These are phyloP conservation scores for Lizonia empirigonia DNA, from an alignment of 2,329 filamentous ascomycete species.

Conservation along the genomic window DNA sequence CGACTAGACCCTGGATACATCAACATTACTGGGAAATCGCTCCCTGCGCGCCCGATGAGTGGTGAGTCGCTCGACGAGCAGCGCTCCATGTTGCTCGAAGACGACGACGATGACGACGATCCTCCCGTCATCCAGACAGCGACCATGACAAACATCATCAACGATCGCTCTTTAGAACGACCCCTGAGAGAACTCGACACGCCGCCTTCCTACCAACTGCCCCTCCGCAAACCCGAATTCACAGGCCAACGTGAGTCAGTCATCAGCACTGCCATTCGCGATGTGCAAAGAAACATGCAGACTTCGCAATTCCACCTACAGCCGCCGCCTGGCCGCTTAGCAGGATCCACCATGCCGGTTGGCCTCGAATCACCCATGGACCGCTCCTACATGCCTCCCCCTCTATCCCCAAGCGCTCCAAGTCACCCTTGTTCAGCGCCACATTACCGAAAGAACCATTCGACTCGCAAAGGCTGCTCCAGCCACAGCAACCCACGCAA, in stretches of 20 bases:
- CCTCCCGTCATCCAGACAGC: no score
- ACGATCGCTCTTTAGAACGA: slow-evolving; percentile 46
- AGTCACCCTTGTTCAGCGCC: slow-evolving; percentile 50
- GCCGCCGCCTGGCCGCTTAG: slow-evolving; percentile 41
- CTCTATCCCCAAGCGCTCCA: slow-evolving; percentile 69
- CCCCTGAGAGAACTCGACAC: slow-evolving; percentile 28
- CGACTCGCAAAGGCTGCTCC: slow-evolving; percentile 26
- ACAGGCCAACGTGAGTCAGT: slow-evolving; percentile 45
- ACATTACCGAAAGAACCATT: slow-evolving; percentile 27
- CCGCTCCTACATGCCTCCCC: slow-evolving; percentile 69
- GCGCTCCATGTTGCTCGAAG: slow-evolving; percentile 44
- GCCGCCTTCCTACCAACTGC: slow-evolving; percentile 34
- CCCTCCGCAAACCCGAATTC: slow-evolving; percentile 40
- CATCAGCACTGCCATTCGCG: slow-evolving; percentile 50
- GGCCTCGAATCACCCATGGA: slow-evolving; percentile 58
- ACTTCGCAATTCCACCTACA: slow-evolving; percentile 42
- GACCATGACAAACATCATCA: slow-evolving; percentile 58
- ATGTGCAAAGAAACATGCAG: slow-evolving; percentile 46
- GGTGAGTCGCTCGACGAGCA: slow-evolving; percentile 57
- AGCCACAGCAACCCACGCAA: slow-evolving; percentile 28
- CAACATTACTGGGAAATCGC: slow-evolving; percentile 67
- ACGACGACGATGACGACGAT: slow-evolving; percentile 44
- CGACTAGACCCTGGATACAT: slow-evolving; percentile 66
- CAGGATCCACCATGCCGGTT: slow-evolving; percentile 20
- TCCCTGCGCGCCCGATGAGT: slow-evolving; percentile 74